phyloP scores from a whole-genome alignment of 495 filamentous ascomycete species.

The Glarea lozoyensis region DNA sequence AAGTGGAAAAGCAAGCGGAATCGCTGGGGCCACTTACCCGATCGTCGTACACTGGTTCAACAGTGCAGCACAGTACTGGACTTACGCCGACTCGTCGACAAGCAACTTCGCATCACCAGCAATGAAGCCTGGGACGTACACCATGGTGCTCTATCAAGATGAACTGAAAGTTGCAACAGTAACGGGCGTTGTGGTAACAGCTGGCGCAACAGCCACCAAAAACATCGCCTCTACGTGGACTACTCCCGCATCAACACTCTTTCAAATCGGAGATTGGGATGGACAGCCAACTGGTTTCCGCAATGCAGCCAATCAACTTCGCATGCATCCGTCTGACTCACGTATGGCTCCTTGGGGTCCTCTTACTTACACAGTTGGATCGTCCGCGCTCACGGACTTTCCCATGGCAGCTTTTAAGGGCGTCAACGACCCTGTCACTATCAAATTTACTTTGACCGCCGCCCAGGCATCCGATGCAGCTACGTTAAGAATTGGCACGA shows the following conservation, averaged over 20 bases:
- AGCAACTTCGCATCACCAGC: conserved; percentile 52
- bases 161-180: conserved; percentile 48
- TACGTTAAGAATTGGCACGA: conserved; percentile 56
- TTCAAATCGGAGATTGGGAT: conserved; percentile 56
- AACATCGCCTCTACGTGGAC: conserved; percentile 43
- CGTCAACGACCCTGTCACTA: conserved; percentile 53
- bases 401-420: conserved; percentile 59
- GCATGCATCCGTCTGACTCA: conserved; percentile 57
- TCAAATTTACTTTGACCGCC: conserved; percentile 47
- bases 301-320: conserved; percentile 54
- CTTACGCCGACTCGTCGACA: conserved; percentile 34
- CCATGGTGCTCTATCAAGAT: conserved; percentile 57
- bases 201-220: conserved; percentile 41
- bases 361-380: conserved; percentile 49
- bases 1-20: conserved; percentile 44
- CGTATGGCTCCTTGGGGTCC: conserved; percentile 54
- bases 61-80: conserved; percentile 54
- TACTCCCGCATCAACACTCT: conserved; percentile 40
- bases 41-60: conserved; percentile 61
- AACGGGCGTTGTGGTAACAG: conserved; percentile 40
- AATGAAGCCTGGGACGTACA: conserved; percentile 62
- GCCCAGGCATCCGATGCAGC: conserved; percentile 37
- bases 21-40: conserved; percentile 37
- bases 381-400: conserved; percentile 38
- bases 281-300: conserved; percentile 55